These are phyloP conservation scores for Xylariaceae sp. DNA, from an alignment of 2,329 filamentous ascomycete genomes.

Conservation along the genomic window DNA sequence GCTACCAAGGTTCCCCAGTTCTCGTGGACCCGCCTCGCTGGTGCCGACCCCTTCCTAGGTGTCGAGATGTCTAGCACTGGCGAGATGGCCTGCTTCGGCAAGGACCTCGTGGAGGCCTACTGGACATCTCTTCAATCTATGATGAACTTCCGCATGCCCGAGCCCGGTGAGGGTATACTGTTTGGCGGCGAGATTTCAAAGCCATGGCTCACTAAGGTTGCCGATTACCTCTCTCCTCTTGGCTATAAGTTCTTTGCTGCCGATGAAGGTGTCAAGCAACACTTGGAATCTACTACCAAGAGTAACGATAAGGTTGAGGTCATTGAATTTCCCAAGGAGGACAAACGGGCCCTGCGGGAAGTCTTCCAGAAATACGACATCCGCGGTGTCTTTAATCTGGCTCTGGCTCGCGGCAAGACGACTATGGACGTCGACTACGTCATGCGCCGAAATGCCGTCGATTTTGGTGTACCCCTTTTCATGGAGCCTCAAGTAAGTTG, in stretches of 20 bases:
- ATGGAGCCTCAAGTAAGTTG: constrained; percentile 90
- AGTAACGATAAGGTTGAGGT: constrained; percentile 71
- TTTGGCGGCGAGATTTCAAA: constrained; percentile 80
- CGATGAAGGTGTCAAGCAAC: constrained; percentile 72
- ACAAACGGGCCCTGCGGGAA: constrained; percentile 90
- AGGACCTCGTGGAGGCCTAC: constrained; percentile 93
- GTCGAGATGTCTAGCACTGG: constrained; percentile 97
- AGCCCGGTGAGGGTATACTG: constrained; percentile 90
- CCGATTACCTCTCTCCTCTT: constrained; percentile 81
- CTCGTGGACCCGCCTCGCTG: constrained; percentile 96
- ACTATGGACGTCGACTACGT: constrained; percentile 93
- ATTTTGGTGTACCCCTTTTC: constrained; percentile 96
- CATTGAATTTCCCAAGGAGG: constrained; percentile 93
- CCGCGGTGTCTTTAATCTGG: constrained; percentile 91
- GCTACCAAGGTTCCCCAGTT: constrained; percentile 99
- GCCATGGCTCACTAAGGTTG: constrained; percentile 70
- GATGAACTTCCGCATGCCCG: constrained; percentile 98
- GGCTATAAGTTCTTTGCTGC: constrained; percentile 94
- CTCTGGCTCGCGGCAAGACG: constrained; percentile 76
- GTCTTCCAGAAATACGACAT: constrained; percentile 98
- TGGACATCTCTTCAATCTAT: constrained; percentile 94
- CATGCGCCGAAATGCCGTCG: constrained; percentile 96
- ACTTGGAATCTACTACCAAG: constrained; percentile 70
- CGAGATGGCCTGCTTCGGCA: constrained; percentile 98
- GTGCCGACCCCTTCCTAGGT: constrained; percentile 93